Percentiles rank a stretch among this genome's conserved stretches.
Conservation (phyloP, 2,329 filamentous ascomycete species). For the Stemphylium vesicarium region DNA sequence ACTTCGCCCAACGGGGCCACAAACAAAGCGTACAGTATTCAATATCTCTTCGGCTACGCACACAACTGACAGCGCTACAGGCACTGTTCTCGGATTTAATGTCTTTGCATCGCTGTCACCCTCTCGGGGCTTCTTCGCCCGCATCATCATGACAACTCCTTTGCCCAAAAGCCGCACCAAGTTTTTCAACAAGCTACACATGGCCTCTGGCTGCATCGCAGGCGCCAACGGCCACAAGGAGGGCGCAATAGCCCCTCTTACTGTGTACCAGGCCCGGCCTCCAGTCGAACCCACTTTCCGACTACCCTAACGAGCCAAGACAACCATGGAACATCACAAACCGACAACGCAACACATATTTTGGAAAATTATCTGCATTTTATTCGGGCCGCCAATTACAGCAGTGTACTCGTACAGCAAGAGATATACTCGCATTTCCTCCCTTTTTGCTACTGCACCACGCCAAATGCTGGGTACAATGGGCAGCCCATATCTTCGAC, state of each 20-base stretch:
- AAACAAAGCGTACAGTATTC: conserved; percentile 8
- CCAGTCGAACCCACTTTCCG: background rate
- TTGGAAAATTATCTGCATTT: conserved; percentile 20
- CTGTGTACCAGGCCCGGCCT: background rate
- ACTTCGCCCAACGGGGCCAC: background rate
- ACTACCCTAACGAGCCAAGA: conserved; percentile 6
- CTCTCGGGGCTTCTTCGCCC: conserved; percentile 1
- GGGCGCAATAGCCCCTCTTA: no score
- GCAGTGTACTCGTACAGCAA: conserved; percentile 29
- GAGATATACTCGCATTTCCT: conserved; percentile 9
- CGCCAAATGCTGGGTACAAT: conserved; percentile 5
- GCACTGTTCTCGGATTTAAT: background rate
- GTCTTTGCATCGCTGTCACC: conserved; percentile 3
- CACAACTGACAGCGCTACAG: conserved; percentile 12
- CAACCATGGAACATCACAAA: conserved; percentile 9
- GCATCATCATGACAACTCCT: background rate
- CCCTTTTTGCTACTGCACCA: conserved; percentile 9
- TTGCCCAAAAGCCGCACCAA: background rate
- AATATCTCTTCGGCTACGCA: background rate
- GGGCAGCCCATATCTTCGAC: conserved; percentile 8
- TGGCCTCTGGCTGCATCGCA: background rate
- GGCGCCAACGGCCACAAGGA: background rate
- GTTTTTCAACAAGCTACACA: background rate
- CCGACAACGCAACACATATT: background rate
- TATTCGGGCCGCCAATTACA: conserved; percentile 10